phyloP scores from a whole-genome alignment of 2,329 filamentous ascomycete genomes.

The Stagonosporopsis rhizophila region DNA sequence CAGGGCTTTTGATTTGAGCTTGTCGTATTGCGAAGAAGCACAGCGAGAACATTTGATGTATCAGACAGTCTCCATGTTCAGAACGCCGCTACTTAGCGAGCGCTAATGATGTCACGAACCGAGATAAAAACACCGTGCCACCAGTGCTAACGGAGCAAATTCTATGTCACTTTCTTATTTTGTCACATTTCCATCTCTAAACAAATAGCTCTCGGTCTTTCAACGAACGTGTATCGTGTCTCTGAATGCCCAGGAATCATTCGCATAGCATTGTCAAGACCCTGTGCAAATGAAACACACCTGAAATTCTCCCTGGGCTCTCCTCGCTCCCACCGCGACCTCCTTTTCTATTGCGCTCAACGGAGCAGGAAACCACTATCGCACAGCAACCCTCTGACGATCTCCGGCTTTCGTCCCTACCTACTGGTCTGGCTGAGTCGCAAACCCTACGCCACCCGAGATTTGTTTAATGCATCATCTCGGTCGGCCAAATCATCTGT shows the following conservation, averaged over 20 bases:
- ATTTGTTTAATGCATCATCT: not conserved
- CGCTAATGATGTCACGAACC: slow-evolving; percentile 6
- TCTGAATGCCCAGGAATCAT: not conserved
- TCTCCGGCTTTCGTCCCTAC: not conserved
- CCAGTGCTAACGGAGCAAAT: not conserved
- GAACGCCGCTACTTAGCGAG: not conserved
- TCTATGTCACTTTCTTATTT: too few species aligned
- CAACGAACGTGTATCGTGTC: not conserved
- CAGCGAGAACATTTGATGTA: too few species aligned
- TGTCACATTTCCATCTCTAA: too few species aligned
- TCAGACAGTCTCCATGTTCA: not conserved
- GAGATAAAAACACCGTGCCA: not conserved
- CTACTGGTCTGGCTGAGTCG: not conserved
- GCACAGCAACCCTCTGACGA: not conserved
- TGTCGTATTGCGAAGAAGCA: too few species aligned
- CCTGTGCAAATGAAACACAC: not conserved
- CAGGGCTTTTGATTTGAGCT: too few species aligned
- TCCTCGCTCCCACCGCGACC: not conserved
- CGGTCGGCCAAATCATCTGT: slow-evolving; percentile 2
- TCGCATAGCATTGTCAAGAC: not conserved
- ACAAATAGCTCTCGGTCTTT: not conserved
- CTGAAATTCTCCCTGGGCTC: not conserved
- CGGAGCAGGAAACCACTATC: not conserved
- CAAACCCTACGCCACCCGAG: not conserved
- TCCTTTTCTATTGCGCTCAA: not conserved